A percentile compares a stretch with the other conserved stretches of the same genome.
Conservation (phyloP, 2,329 filamentous ascomycete species). For the Stachybotrys chartarum region DNA sequence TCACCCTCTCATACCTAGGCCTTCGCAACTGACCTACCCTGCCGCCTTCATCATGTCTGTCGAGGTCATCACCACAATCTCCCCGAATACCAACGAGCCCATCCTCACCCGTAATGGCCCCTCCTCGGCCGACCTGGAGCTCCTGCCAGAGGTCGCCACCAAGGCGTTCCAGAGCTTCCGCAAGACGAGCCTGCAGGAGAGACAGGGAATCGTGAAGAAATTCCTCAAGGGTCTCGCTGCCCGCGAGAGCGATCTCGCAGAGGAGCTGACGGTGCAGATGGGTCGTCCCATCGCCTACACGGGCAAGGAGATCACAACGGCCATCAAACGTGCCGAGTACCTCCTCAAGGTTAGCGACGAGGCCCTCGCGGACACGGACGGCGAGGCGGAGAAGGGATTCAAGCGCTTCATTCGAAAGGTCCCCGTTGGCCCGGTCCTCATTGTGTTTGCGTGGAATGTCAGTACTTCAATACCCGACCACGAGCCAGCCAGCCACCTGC, state of each 20-base stretch:
- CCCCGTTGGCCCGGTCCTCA: slow-evolving; percentile 77
- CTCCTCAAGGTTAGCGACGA: slow-evolving; percentile 77
- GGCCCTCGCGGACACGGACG: slow-evolving; percentile 70
- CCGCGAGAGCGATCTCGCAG: slow-evolving; percentile 71
- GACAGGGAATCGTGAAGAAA: slow-evolving; percentile 74
- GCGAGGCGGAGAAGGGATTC: slow-evolving; percentile 81
- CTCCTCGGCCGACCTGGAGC: slow-evolving; percentile 60
- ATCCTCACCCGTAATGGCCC: slow-evolving; percentile 74
- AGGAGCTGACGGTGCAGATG: slow-evolving; percentile 91
- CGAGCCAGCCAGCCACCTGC: background rate
- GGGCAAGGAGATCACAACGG: slow-evolving; percentile 75
- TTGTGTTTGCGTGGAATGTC: slow-evolving; percentile 96
- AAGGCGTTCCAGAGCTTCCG: slow-evolving; percentile 72
- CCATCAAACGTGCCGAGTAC: slow-evolving; percentile 78
- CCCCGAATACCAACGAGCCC: slow-evolving; percentile 79
- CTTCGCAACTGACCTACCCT: too few relatives aligned
- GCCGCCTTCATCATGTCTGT: slow-evolving; percentile 45
- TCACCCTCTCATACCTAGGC: too few relatives aligned
- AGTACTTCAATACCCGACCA: slow-evolving; percentile 25
- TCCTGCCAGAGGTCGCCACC: slow-evolving; percentile 64
- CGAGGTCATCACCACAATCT: slow-evolving; percentile 71
- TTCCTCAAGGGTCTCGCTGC: slow-evolving; percentile 65
- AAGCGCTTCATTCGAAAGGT: slow-evolving; percentile 84
- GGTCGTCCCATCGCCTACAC: slow-evolving; percentile 86
- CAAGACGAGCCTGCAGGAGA: slow-evolving; percentile 64